These are phyloP conservation scores for Fusarium sulawesiense DNA, from an alignment of 2,329 filamentous ascomycete species.

Conservation along the genomic window DNA sequence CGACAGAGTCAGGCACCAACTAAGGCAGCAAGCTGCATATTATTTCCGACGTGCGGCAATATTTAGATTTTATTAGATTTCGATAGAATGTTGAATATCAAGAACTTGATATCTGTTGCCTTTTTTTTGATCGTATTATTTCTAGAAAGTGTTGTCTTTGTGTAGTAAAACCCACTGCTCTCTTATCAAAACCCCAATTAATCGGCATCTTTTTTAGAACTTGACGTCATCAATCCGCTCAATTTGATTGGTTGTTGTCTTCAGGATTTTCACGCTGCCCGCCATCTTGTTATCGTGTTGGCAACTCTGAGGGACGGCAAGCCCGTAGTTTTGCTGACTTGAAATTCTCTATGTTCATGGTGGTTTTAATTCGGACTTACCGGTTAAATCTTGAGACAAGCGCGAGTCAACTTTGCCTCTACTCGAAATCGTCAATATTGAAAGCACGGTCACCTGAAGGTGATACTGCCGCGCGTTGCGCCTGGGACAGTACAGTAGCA, in stretches of 20 bases:
- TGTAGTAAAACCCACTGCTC: constrained; percentile 1
- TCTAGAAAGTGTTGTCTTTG: neutral
- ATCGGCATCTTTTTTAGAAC: constrained; percentile 6
- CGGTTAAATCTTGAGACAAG: neutral
- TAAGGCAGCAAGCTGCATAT: constrained; percentile 48
- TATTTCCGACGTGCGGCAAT: constrained; percentile 7
- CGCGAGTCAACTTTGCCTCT: constrained; percentile 20
- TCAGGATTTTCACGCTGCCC: constrained; percentile 36
- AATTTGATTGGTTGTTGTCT: constrained; percentile 37
- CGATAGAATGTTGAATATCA: neutral
- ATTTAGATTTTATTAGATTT: neutral
- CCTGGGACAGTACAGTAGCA: constrained; percentile 8
- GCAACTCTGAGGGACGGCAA: constrained; percentile 34
- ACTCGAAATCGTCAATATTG: neutral
- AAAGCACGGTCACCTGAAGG: constrained; percentile 12
- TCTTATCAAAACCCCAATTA: constrained; percentile 3
- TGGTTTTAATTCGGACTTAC: constrained; percentile 10
- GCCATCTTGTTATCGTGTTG: constrained; percentile 19
- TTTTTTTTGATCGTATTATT: neutral
- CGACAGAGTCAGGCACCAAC: constrained; percentile 52
- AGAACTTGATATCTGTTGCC: neutral
- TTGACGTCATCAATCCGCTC: constrained; percentile 44
- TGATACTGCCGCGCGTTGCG: constrained; percentile 35
- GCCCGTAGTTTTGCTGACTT: constrained; percentile 22
- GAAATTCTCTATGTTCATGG: neutral